Evolutionary conservation across 441 rosid species (phyloP), one percentile per base, ranked within the genome.

Genomic region (Bruguiera hainesii): DNA sequence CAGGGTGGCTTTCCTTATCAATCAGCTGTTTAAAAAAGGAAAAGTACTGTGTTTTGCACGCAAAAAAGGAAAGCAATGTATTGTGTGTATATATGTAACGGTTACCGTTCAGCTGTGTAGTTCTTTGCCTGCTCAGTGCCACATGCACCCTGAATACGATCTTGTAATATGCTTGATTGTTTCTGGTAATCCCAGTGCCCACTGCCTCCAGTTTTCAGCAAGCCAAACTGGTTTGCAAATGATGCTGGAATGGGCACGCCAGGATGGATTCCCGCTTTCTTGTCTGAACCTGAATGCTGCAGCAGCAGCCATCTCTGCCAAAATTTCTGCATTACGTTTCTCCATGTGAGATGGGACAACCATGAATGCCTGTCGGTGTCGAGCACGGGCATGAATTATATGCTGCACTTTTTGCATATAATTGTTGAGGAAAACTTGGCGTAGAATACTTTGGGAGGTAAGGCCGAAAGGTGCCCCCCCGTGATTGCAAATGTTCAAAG

Each of bases 11-110:
- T 67, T 75, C 42, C 69, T 63, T 49, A 37, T 79, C 73, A 78
- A 75, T 76, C 75, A 68, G 73, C 72, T 76, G 79, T 80, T 73
- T 70, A 73, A 74, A 16, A 74, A 13, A 63, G 46, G 48, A 42
- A 42, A 11, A 42, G 71, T 64, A 73, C 56, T 42, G 15, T 60
- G 20, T 48, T 59, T 60, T 51, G 59, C 67, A 52, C 72, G 79
- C 59, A 64, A 55, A 75, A 26, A 69, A 46, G 77, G 57, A 67
- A 81, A 64, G 75, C 55, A 73, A 59, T 76, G 78, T 72, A 61
- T 42, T 75, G 69, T 82, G 73, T 78, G 60, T 55, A 75, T 72
- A 75, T 74, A 71, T 72, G 69, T 66, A 75, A 74, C 18, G 55
- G 20, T 52, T 42, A 33, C 18, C 51, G 66, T 50, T 73, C 75